phyloP scores from a whole-genome alignment of 371 early-diverging fungal genomes.

The Blastocladiella emersonii region DNA sequence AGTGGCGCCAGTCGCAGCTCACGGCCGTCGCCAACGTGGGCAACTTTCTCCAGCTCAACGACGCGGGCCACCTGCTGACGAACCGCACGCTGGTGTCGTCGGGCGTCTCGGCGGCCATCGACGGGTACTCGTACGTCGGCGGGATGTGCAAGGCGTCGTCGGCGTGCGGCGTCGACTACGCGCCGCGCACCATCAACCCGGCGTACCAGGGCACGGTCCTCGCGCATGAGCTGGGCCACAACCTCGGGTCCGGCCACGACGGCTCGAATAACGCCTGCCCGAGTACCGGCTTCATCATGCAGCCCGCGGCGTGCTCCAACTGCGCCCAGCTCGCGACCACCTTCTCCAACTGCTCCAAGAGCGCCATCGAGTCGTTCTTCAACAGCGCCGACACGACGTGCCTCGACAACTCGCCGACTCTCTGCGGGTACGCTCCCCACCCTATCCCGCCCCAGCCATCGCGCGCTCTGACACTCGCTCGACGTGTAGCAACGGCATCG shows the following conservation, averaged over 20 bases:
- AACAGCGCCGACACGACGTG: too few species aligned
- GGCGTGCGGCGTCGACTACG: constrained; percentile 1
- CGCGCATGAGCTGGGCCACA: constrained; percentile 7
- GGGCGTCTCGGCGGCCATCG: background rate
- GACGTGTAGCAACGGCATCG: too few species aligned
- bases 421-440: too few species aligned
- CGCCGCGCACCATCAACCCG: background rate
- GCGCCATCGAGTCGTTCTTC: background rate
- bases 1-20: background rate
- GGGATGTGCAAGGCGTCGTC: background rate
- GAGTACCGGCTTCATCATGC: constrained; percentile 3
- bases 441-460: too few species aligned
- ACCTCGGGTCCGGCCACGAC: constrained; percentile 1
- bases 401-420: background rate
- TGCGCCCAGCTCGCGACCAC: background rate
- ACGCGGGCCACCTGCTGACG: constrained; percentile 1
- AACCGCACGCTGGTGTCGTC: background rate
- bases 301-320: background rate
- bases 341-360: constrained; percentile 2
- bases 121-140: constrained; percentile 7
- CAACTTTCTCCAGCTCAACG: background rate
- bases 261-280: background rate
- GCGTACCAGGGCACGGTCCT: constrained; percentile 1
- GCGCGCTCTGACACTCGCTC: too few species aligned
- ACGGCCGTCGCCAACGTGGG: background rate